A percentile compares a stretch with the other conserved stretches of the same genome.
Conservation (phyloP, 2,329 filamentous ascomycete genomes). For the Penicillium sp. region DNA sequence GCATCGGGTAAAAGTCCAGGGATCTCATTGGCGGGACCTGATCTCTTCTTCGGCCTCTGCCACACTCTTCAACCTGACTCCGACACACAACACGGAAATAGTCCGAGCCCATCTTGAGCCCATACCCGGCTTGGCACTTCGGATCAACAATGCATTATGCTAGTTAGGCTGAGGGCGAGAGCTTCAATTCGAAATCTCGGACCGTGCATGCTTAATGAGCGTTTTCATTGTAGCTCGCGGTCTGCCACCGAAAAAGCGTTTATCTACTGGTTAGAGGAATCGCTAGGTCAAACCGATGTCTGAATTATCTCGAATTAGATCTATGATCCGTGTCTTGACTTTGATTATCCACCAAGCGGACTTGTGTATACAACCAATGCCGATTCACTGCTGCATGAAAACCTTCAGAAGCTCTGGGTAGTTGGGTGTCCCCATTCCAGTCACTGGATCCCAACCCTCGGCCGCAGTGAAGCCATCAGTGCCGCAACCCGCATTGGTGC, state of each 20-base stretch:
- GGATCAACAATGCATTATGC: conserved; percentile 14
- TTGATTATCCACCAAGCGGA: not conserved
- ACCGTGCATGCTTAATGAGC: not conserved
- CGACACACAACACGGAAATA: conserved; percentile 3
- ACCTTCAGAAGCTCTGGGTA: conserved; percentile 33
- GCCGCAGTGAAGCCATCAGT: conserved; percentile 29
- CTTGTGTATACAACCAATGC: not conserved
- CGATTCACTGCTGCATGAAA: conserved; percentile 26
- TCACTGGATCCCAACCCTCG: conserved; percentile 35
- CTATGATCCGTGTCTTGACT: not conserved
- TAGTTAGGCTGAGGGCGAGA: not conserved
- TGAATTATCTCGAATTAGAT: not conserved
- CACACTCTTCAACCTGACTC: not conserved
- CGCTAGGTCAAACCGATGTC: too few relatives aligned
- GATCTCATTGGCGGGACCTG: not conserved
- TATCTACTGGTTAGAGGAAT: too few relatives aligned
- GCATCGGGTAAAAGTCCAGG: too few relatives aligned
- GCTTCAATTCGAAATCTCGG: conserved; percentile 4
- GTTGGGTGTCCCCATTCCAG: conserved; percentile 35
- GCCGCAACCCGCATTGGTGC: conserved; percentile 31
- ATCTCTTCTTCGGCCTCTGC: not conserved
- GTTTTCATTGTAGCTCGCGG: too few relatives aligned
- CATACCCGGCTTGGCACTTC: conserved; percentile 3
- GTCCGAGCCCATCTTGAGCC: not conserved
- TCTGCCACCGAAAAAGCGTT: too few relatives aligned